Evolutionary conservation across 2,329 filamentous ascomycete species (phyloP).

Genomic region (Colletotrichum scovillei): DNA sequence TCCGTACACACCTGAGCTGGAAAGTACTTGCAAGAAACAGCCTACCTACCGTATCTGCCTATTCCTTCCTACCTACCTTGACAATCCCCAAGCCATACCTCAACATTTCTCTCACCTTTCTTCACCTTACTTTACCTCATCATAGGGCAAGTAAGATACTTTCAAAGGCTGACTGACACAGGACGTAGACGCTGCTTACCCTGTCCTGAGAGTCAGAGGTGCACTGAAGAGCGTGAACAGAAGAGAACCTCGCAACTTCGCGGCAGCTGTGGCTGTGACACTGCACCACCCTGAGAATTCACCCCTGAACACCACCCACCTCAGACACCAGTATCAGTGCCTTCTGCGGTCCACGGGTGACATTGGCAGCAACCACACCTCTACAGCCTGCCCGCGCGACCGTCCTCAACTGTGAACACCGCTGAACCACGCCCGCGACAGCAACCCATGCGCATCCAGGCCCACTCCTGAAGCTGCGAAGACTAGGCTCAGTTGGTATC

Average conservation of each 20-base stretch:
- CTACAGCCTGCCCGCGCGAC: not conserved
- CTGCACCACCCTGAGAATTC: not conserved
- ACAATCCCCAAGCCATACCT: too few species aligned
- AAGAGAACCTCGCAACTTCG: not conserved
- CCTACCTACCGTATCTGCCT: not conserved
- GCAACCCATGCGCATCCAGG: constrained; percentile 16
- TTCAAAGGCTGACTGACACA: too few species aligned
- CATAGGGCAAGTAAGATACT: too few species aligned
- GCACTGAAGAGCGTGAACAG: not conserved
- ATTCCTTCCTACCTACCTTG: too few species aligned
- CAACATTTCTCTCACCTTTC: too few species aligned
- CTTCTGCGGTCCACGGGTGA: not conserved
- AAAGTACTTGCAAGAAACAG: not conserved
- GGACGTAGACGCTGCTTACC: too few species aligned
- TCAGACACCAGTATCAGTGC: not conserved
- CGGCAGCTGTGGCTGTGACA: not conserved
- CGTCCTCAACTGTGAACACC: not conserved
- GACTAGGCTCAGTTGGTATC: not conserved
- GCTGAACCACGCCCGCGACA: not conserved
- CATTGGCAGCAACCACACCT: constrained; percentile 8
- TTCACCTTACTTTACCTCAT: too few species aligned
- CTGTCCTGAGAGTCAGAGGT: not conserved
- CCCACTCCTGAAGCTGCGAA: constrained; percentile 23
- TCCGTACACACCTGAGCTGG: not conserved
- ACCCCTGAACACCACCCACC: constrained; percentile 1